Evolutionary conservation across 2,329 filamentous ascomycete genomes (phyloP), one percentile per base, ranked within the genome.

Genomic region (Ramichloridium luteum): DNA sequence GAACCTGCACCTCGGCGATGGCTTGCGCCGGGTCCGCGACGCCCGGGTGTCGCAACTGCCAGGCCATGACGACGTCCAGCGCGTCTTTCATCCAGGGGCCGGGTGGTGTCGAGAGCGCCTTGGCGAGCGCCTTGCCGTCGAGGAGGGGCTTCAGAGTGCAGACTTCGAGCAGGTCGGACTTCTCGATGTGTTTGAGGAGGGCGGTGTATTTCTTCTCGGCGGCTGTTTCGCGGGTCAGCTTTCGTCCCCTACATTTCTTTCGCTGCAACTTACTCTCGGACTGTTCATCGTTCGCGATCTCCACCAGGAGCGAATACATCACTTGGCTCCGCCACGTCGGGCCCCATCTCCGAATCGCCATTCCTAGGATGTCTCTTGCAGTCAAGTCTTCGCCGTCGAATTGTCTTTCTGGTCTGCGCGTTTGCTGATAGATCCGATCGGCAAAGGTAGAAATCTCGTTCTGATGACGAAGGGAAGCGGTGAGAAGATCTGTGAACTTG

Each of bases 71-170:
- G 3, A 85, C 64, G 17, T 92, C 79, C 28, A 93, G 60, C 3
- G 85, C 85, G 27, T 68, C 67, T 32, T 74, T 74, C 68, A 92
- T 80, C 88, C 88, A 96, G n/a, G 66, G 75, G 1, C 83, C 84
- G 0, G 81, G 77, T 40, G 74, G 75, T 0, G 68, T 72, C 12
- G 58, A 61, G 3, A 96, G 64, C 3, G 71, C 73, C 39, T 74
- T 68, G 12, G 74, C 71, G 13, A 96, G 68, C 31, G 77, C 64
- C 23, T 71, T 79, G 11, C 90, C 88, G 49, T 92, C 81, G 18
- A 93, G 46, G 4, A 70, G 54, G 10, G 64, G 60, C 45, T 58
- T 67, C 40, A 67, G 53, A 4, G 51, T 53, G 44, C 62, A 58
- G 4, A 60, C 68, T 6, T 70, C 64, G 15, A 64, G 55, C 11